Evolutionary conservation across 305 asterid genomes (phyloP).

Genomic region (Withania somnifera): DNA sequence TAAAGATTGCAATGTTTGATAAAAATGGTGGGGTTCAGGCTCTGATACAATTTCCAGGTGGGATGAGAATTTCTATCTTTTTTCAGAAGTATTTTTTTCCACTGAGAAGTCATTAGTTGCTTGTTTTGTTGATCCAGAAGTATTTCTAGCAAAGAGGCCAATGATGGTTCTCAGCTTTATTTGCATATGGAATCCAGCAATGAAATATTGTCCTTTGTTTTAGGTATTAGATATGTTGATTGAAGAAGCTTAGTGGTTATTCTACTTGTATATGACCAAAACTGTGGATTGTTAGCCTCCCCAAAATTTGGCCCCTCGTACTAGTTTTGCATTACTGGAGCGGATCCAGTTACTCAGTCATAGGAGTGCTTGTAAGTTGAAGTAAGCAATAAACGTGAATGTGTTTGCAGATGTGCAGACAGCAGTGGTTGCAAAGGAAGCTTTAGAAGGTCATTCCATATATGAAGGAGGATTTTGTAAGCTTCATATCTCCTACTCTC

Average conservation of each 20-base stretch:
- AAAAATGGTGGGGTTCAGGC: conserved; percentile 96
- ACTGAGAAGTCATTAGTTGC: neutral
- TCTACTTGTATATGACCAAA: neutral
- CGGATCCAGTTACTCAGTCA: neutral
- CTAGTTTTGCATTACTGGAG: neutral
- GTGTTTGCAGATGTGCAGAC: conserved; percentile 73
- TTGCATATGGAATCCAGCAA: neutral
- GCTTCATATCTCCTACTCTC: conserved; percentile 87
- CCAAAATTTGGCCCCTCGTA: neutral
- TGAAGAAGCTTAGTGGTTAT: neutral
- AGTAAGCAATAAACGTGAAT: neutral
- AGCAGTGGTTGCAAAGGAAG: conserved; percentile 82
- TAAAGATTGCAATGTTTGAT: conserved; percentile 93
- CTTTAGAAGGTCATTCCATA: conserved; percentile 96
- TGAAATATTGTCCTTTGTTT: neutral
- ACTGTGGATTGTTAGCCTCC: neutral
- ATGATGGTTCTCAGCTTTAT: neutral
- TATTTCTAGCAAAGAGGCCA: neutral
- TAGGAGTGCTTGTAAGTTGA: neutral
- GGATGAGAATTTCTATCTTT: neutral
- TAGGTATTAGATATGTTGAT: neutral
- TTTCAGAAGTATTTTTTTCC: neutral
- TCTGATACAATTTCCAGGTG: conserved; percentile 71
- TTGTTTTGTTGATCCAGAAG: neutral
- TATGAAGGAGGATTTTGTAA: conserved; percentile 98